Evolutionary conservation across 306 rosid genomes (phyloP), one percentile per base, ranked within the genome.

Genomic region (Arachis stenosperma): DNA sequence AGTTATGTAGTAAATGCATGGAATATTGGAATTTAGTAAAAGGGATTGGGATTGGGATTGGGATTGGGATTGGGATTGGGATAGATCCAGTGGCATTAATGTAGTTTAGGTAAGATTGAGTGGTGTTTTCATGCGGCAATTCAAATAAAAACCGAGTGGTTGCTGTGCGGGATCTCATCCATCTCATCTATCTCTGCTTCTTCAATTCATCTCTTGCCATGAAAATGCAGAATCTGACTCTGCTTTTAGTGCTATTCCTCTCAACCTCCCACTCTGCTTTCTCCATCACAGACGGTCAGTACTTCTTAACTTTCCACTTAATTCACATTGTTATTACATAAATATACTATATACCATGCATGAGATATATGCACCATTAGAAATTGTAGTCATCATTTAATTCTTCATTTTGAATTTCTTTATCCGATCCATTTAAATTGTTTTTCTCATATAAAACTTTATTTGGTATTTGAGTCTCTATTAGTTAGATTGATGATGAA

Each of bases 131-230:
- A 66, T 70, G 6, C 1, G 48, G n/a, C 1, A 70, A 48, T 64
- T 78, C 77, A 55, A 67, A 83, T 90, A 88, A 76, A 90, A 90
- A 82, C 37, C 76, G 40, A 60, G 52, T 68, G 77, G 70, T 71
- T 12, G 41, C 42, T 10, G 59, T 66, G 37, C 3, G 17, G 9
- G 69, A 77, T 76, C 82, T 60, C 85, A 51, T 22, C 27, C 27
- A 22, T 47, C 56, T 36, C 17, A 5, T 11, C 40, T 69, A 46
- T 10, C 27, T 66, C 41, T 27, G 6, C 33, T n/a, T 55, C 36
- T 53, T 76, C 17, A 14, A 5, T 71, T 12, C 30, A 46, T 60
- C 51, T n/a, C 1, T 15, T 4, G 14, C 60, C 78, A 41, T 30
- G 69, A 83, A 46, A 71, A 83, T 76, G 97, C 65, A 76, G 71